Evolutionary conservation across 345 rosid species (phyloP), one percentile per base, ranked within the genome.

Genomic region (Acer campestre): DNA sequence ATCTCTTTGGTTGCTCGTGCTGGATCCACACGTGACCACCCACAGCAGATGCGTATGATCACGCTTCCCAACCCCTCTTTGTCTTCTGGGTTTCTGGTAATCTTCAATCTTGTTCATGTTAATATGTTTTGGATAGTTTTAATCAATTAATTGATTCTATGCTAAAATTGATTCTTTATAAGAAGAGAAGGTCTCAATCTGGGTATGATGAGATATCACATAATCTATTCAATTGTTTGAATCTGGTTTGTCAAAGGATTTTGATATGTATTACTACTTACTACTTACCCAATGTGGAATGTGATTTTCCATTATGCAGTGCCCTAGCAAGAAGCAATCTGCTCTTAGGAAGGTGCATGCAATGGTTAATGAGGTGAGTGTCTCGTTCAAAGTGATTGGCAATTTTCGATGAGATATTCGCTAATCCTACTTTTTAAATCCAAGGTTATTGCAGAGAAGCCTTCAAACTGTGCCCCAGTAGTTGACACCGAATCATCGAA

Each of bases 291-390:
- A 18, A 44, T 25, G 27, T 25, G 27, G 27, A 25, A 25, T 25
- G 27, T 80, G 73, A 44, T 66, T 70, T 65, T 75, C 49, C 29
- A 12, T 23, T 70, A 38, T 81, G 74, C 91, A 92, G 92, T 61
- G 80, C 79, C 56, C 79, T 13, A 78, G 77, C 40, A 73, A 84
- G 85, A 85, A 81, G 75, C 92, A 84, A 66, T 81, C 86, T 76
- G 55, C 83, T 75, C 38, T 64, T 11, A 76, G 77, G 71, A 88
- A 75, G 79, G 75, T 84, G 73, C 84, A 87, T 71, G 90, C 95
- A 2, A 86, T 86, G 74, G 80, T 86, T 77, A 88, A 85, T 82
- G 90, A 93, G 87, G 98, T 95, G 66, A 67, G 87, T 69, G 27
- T 25, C 27, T 25, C 27, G 27, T 25, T 25, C 27, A 25, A 25